Evolutionary conservation across 2,329 filamentous ascomycete species (phyloP), one percentile per base, ranked within the genome.

Genomic region (Cytospora mali): DNA sequence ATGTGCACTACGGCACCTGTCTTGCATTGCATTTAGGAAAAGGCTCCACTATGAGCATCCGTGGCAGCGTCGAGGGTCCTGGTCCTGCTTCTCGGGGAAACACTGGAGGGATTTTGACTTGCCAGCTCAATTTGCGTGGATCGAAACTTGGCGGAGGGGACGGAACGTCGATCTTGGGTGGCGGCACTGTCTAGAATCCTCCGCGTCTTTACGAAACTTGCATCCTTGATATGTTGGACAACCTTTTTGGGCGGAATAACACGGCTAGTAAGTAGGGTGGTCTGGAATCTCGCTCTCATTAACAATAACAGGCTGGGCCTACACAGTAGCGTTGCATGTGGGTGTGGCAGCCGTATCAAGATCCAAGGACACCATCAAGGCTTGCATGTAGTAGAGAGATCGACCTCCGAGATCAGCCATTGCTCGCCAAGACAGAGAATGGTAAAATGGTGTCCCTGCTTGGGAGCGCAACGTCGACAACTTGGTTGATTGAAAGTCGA

Each of bases 11-110:
- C 58, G 57, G 61, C 54, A 63, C 57, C 62, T 65, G 61, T 58
- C 64, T 35, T 65, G 64, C 64, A 65, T 65, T 48, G 57, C 61
- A 63, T 63, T 49, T 31, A 35, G 64, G 60, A 29, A 31, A 29
- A 48, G 39, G 42, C 58, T 42, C 61, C 64, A 65, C 64, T 25
- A 35, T 58, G 39, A 42, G 50, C 13, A 39, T 60, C 58, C 58
- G 58, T 60, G 58, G 58, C 58, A 60, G 58, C 58, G 35, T 54
- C 50, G 35, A 60, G 14, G 58, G 28, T 48, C 27, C 46, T 48
- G 21, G 7, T 23, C 21, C 31, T 54, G 35, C 50, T 54, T 54
- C 48, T 35, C 46, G 58, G 53, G 58, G 56, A 31, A 33, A 29
- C 56, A 33, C 31, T 33, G 31, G 31, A 33, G 42, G 42, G 7